A percentile compares a stretch with the other conserved stretches of the same genome.
Evolutionary conservation across 2,329 filamentous ascomycete species (phyloP).

Genomic region (Pseudogymnoascus sp.): DNA sequence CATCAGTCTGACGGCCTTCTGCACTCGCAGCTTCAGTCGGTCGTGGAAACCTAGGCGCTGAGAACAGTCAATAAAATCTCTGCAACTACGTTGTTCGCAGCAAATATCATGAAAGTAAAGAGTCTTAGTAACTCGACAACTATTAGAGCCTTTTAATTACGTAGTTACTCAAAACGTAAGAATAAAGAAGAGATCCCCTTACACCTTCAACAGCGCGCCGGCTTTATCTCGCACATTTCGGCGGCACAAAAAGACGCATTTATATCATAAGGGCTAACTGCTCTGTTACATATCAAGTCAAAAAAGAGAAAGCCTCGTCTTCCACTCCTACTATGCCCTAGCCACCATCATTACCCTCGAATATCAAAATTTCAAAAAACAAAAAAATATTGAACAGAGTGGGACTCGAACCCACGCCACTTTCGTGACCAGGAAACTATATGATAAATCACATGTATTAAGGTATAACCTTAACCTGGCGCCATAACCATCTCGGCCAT

Average conservation of each 20-base stretch:
- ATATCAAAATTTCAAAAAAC: background rate
- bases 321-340: too few species aligned
- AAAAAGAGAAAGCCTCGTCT: background rate
- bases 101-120: too few species aligned
- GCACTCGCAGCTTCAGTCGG: too few species aligned
- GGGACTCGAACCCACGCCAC: constrained; percentile 35
- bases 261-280: background rate
- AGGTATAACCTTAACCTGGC: constrained; percentile 12
- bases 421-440: constrained; percentile 32
- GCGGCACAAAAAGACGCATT: background rate
- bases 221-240: background rate
- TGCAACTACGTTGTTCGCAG: too few species aligned
- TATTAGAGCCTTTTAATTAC: too few species aligned
- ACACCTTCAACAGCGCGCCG: too few species aligned
- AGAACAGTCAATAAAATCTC: too few species aligned
- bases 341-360: background rate
- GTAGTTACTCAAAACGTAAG: too few species aligned
- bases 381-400: constrained; percentile 26
- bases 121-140: too few species aligned
- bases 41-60: too few species aligned
- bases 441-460: constrained; percentile 2
- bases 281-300: background rate
- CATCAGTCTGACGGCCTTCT: too few species aligned
- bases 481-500: constrained; percentile 12
- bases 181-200: too few species aligned